These are phyloP conservation scores for Mucor ambiguus DNA, from an alignment of 371 early-diverging fungal genomes.

Conservation along the genomic window DNA sequence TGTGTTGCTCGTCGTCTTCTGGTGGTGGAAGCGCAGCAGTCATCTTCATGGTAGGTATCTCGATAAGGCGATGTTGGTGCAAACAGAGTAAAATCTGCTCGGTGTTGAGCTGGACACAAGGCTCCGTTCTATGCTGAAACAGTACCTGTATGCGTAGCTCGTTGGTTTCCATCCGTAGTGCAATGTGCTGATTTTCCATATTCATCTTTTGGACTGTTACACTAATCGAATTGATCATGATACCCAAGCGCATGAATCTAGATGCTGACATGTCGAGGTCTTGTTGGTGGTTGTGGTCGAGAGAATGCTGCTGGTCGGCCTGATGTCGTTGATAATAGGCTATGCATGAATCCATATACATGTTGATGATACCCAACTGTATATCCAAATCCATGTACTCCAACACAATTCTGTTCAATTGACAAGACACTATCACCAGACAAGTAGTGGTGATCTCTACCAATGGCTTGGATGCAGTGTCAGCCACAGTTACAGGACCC, in stretches of 20 bases:
- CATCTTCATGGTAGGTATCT: not conserved
- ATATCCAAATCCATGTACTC: constrained; percentile 5
- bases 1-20: not conserved
- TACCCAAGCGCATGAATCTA: not conserved
- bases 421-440: not conserved
- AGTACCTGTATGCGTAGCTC: not conserved
- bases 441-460: constrained; percentile 1
- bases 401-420: not conserved
- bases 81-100: not conserved
- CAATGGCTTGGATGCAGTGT: not conserved
- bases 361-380: not conserved
- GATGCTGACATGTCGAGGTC: not conserved
- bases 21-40: not conserved
- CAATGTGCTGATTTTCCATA: not conserved
- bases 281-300: not conserved
- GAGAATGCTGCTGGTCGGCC: not conserved
- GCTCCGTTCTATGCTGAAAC: not conserved
- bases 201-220: not conserved
- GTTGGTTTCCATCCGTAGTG: not conserved
- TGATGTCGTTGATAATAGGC: not conserved
- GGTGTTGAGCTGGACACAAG: not conserved
- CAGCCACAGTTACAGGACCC: not conserved
- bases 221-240: not conserved
- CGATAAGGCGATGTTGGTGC: not conserved
- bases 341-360: not conserved